Evolutionary conservation across 345 rosid species (phyloP).

Genomic region (Populus ilicifolia): DNA sequence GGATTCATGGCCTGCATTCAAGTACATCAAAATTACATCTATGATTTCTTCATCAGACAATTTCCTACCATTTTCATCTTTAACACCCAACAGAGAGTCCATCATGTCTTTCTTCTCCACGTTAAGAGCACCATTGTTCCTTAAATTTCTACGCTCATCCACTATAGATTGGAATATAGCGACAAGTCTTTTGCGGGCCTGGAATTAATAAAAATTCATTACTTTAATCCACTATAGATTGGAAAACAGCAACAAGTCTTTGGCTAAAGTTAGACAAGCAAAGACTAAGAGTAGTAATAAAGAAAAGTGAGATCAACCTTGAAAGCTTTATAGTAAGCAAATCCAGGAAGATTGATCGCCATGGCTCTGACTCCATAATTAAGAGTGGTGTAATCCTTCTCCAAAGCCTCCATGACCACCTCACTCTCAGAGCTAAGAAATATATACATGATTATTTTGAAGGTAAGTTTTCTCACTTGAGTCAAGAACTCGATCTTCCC

Average conservation of each 20-base stretch:
- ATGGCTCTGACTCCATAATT: constrained; percentile 81
- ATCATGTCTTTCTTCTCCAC: constrained; percentile 57
- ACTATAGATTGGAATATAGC: constrained; percentile 51
- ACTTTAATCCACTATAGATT: constrained; percentile 51
- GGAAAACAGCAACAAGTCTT: constrained; percentile 55
- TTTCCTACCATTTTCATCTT: constrained; percentile 67
- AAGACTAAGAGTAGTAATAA: background rate
- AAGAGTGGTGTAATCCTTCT: constrained; percentile 65
- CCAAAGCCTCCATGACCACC: constrained; percentile 55
- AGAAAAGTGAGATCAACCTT: constrained; percentile 37
- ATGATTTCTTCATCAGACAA: constrained; percentile 68
- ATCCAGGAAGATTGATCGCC: constrained; percentile 86
- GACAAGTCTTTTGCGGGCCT: constrained; percentile 81
- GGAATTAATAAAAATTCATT: background rate
- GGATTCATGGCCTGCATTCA: constrained; percentile 92
- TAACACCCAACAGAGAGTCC: constrained; percentile 57
- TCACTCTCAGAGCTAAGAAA: constrained; percentile 73
- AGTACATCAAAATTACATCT: constrained; percentile 74
- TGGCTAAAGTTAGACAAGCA: constrained; percentile 7
- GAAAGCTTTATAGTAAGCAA: constrained; percentile 72
- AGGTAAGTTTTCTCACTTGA: constrained; percentile 70
- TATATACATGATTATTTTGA: constrained; percentile 71
- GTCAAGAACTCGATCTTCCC: constrained; percentile 66
- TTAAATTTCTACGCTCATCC: constrained; percentile 48
- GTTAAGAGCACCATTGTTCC: constrained; percentile 4